Conservation (phyloP, 768 basidiomycete genomes). For the Leccinum barrowsii region DNA sequence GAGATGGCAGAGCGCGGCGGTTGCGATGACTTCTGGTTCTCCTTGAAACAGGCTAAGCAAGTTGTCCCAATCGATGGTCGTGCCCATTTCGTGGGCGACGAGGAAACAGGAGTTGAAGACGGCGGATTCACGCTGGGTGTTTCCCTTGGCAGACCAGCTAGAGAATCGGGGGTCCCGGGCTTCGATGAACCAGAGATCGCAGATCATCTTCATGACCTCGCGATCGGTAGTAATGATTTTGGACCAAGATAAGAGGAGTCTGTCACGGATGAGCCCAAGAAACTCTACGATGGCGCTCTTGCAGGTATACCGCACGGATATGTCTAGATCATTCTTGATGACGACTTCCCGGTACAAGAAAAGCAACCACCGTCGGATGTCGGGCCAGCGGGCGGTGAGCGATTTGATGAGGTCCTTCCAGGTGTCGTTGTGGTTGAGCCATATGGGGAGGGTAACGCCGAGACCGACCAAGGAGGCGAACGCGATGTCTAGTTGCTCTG, state of each 20-base stretch:
- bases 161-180: conserved; percentile 21
- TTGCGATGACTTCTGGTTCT: conserved; percentile 19
- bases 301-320: conserved; percentile 16
- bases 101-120: conserved; percentile 28
- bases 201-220: conserved; percentile 28
- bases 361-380: conserved; percentile 27
- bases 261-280: conserved; percentile 24
- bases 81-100: conserved; percentile 21
- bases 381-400: conserved; percentile 19
- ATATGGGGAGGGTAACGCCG: conserved; percentile 22
- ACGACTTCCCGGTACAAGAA: conserved; percentile 19
- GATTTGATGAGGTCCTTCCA: conserved; percentile 11
- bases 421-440: conserved; percentile 18
- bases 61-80: conserved; percentile 21
- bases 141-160: conserved; percentile 12
- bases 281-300: conserved; percentile 26
- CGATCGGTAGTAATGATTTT: conserved; percentile 20
- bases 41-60: conserved; percentile 21
- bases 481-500: conserved; percentile 10
- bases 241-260: conserved; percentile 27
- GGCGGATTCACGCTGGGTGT: conserved; percentile 27
- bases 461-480: conserved; percentile 17
- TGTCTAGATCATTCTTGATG: conserved; percentile 1
- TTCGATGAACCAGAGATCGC: conserved; percentile 28
- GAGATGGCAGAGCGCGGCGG: conserved; percentile 23